These are phyloP conservation scores for Parastagonospora nodorum DNA, from an alignment of 2,329 filamentous ascomycete genomes.

Conservation along the genomic window DNA sequence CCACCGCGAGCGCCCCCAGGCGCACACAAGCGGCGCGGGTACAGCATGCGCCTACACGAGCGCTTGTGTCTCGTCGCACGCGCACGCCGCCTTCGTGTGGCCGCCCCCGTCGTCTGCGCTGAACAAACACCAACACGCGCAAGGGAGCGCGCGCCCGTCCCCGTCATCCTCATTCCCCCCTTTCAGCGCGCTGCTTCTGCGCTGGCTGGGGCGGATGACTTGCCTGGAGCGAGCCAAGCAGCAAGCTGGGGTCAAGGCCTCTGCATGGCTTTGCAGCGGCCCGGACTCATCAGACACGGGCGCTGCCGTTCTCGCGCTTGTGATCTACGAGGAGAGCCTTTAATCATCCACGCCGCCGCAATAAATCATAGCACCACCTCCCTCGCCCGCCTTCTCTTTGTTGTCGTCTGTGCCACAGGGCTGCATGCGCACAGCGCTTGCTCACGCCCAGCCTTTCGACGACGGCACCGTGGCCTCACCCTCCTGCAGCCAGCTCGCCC, in stretches of 20 bases:
- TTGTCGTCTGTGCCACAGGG: slow-evolving; percentile 1
- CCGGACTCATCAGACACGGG: slow-evolving; percentile 26
- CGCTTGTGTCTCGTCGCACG: neutral
- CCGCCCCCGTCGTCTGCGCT: neutral
- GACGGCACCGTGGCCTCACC: neutral
- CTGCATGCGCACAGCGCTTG: neutral
- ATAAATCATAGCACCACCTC: neutral
- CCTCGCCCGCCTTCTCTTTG: neutral
- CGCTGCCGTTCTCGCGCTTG: slow-evolving; percentile 25
- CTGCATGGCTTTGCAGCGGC: slow-evolving; percentile 19
- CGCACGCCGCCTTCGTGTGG: neutral
- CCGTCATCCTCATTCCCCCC: slow-evolving; percentile 1
- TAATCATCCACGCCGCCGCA: slow-evolving; percentile 16
- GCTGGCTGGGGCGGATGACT: slow-evolving; percentile 9
- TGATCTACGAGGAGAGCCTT: slow-evolving; percentile 24
- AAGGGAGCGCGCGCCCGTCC: neutral
- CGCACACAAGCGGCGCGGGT: neutral
- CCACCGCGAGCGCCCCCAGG: neutral
- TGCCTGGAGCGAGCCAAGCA: neutral
- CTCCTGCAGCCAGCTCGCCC: neutral
- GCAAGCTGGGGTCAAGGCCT: slow-evolving; percentile 9
- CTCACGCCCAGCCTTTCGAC: neutral
- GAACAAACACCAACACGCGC: no score
- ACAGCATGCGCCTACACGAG: neutral
- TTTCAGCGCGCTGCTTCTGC: slow-evolving; percentile 3